Evolutionary conservation across 208 protist genomes (phyloP).

Genomic region (Histomonas meleagridis): DNA sequence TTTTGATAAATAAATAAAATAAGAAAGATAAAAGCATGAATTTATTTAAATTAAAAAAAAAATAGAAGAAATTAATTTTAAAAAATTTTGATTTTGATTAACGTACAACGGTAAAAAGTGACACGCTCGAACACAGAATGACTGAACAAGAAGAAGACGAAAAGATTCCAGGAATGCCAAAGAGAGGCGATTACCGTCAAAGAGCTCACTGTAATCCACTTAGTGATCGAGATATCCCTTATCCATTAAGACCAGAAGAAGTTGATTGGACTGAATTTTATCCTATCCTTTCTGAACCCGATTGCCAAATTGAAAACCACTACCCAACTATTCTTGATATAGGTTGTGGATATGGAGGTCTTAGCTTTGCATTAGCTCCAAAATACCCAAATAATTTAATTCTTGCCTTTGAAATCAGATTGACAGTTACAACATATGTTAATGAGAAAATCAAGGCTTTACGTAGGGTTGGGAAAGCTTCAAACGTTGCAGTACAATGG

Average conservation of each 20-base stretch:
- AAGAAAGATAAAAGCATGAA: too few species aligned
- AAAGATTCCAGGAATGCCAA: not conserved
- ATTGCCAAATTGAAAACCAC: not conserved
- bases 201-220: conserved; percentile 29
- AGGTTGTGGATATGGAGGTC: conserved; percentile 9
- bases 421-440: not conserved
- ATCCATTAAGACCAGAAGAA: not conserved
- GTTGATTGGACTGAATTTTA: conserved; percentile 11
- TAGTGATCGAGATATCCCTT: not conserved
- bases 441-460: not conserved
- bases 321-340: conserved; percentile 22
- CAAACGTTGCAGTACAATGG: conserved; percentile 30
- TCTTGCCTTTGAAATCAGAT: not conserved
- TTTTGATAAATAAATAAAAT: too few species aligned
- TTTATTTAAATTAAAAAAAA: too few species aligned
- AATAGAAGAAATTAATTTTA: too few species aligned
- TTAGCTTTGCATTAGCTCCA: not conserved
- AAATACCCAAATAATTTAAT: not conserved
- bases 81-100: too few species aligned
- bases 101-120: too few species aligned
- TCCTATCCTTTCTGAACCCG: not conserved
- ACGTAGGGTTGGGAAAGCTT: not conserved
- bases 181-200: not conserved
- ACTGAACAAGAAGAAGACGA: not conserved
- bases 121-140: too few species aligned